Evolutionary conservation across 257 asterid species (phyloP).

Genomic region (Scutellaria galericulata): DNA sequence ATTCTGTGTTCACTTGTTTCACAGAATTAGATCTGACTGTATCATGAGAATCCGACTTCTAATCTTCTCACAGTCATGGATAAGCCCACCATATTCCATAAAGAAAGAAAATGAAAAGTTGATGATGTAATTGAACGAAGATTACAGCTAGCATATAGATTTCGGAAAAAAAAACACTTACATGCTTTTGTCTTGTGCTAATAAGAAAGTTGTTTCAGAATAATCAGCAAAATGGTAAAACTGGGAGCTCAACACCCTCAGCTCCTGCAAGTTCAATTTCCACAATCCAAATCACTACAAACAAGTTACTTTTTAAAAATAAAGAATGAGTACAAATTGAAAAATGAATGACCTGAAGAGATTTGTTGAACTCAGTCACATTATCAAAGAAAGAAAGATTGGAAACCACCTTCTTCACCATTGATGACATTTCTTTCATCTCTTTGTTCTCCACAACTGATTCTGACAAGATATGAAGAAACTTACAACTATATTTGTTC

Average conservation of each 20-base stretch:
- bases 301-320: too few relatives aligned
- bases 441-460: constrained; percentile 8
- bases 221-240: constrained; percentile 67
- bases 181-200: constrained; percentile 47
- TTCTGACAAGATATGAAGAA: too few relatives aligned
- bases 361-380: constrained; percentile 41
- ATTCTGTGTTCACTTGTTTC: too few relatives aligned
- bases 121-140: too few relatives aligned
- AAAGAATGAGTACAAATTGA: too few relatives aligned
- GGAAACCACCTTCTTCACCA: not conserved
- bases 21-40: too few relatives aligned
- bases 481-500: too few relatives aligned
- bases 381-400: constrained; percentile 19
- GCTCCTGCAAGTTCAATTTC: constrained; percentile 49
- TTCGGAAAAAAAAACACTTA: not conserved
- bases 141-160: too few relatives aligned
- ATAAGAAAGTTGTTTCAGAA: constrained; percentile 53
- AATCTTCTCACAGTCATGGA: too few relatives aligned
- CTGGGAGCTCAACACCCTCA: constrained; percentile 61
- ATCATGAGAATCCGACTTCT: too few relatives aligned
- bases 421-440: not conserved
- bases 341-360: constrained; percentile 45
- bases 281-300: not conserved
- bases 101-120: too few relatives aligned
- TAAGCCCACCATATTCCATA: too few relatives aligned